Percentiles rank a stretch among this genome's conserved stretches.
These are phyloP conservation scores for Xerocomellus dryophilus DNA, from an alignment of 768 basidiomycete species.

Conservation along the genomic window DNA sequence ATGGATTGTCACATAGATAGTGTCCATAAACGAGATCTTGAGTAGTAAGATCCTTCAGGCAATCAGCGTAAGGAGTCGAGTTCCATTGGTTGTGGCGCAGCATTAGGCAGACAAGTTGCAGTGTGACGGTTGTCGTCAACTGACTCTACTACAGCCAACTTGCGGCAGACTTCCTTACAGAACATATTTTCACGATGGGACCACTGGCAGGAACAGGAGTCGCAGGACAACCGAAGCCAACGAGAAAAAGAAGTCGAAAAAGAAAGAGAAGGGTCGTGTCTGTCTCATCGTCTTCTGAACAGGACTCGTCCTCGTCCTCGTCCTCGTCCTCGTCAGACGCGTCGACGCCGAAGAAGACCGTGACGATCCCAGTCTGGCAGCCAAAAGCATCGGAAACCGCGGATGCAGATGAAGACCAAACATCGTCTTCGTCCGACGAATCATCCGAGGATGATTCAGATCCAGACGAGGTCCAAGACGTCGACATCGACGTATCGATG, in stretches of 20 bases:
- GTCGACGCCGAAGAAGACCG: conserved; percentile 9
- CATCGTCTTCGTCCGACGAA: conserved; percentile 17
- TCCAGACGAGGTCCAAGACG: conserved; percentile 1
- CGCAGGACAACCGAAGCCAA: conserved; percentile 29
- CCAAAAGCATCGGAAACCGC: conserved; percentile 3
- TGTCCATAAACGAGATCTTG: neutral
- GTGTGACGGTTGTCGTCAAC: too few relatives aligned
- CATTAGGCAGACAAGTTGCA: too few relatives aligned
- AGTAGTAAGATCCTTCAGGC: neutral
- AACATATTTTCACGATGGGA: conserved; percentile 19
- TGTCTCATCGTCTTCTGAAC: conserved; percentile 42
- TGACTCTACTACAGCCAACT: too few relatives aligned
- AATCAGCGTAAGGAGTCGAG: too few relatives aligned
- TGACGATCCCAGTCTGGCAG: conserved; percentile 7
- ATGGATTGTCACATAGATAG: neutral
- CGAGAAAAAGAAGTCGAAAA: conserved; percentile 51
- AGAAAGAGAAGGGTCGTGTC: conserved; percentile 51
- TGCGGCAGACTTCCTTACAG: too few relatives aligned
- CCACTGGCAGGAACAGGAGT: too few relatives aligned
- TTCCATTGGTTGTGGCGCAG: too few relatives aligned
- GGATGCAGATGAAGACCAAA: conserved; percentile 2
- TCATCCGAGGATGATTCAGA: conserved; percentile 4
- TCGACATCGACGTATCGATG: neutral
- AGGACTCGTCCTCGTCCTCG: conserved; percentile 20
- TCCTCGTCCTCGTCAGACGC: conserved; percentile 22